A percentile compares a stretch with the other conserved stretches of the same genome.
Conservation (phyloP, 148 eudicot genomes). For the Rhododendron vialii region DNA sequence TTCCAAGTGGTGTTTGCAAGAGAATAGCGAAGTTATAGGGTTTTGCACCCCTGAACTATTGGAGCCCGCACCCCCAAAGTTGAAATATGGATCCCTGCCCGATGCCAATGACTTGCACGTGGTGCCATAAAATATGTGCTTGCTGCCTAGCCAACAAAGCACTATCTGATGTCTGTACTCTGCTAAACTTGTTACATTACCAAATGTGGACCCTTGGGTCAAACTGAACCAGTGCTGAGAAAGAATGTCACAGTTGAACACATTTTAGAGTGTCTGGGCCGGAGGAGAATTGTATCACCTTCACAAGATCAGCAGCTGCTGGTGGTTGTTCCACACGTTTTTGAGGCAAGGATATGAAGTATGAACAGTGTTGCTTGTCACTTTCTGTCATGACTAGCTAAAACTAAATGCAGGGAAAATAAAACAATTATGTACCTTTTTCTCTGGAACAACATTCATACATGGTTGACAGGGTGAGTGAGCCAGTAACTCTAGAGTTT, state of each 20-base stretch:
- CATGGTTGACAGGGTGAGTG: background rate
- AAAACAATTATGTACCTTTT: background rate
- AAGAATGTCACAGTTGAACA: background rate
- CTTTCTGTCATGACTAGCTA: background rate
- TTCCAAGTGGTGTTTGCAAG: background rate
- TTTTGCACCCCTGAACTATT: background rate
- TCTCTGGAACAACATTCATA: background rate
- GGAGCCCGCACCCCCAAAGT: background rate
- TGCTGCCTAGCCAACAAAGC: background rate
- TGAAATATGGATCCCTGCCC: background rate
- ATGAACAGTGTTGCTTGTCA: background rate
- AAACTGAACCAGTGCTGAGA: background rate
- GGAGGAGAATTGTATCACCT: background rate
- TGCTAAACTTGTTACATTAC: background rate
- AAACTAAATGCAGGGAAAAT: background rate
- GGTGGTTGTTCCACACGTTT: background rate
- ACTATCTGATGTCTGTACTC: background rate
- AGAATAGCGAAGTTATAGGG: background rate
- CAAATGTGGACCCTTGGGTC: background rate
- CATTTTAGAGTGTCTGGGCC: background rate
- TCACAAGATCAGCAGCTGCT: background rate
- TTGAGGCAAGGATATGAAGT: background rate
- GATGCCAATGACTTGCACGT: background rate
- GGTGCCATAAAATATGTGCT: background rate
- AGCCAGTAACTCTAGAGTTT: background rate